These are phyloP conservation scores for Sesbania bispinosa DNA, from an alignment of 306 rosid genomes.

Conservation along the genomic window DNA sequence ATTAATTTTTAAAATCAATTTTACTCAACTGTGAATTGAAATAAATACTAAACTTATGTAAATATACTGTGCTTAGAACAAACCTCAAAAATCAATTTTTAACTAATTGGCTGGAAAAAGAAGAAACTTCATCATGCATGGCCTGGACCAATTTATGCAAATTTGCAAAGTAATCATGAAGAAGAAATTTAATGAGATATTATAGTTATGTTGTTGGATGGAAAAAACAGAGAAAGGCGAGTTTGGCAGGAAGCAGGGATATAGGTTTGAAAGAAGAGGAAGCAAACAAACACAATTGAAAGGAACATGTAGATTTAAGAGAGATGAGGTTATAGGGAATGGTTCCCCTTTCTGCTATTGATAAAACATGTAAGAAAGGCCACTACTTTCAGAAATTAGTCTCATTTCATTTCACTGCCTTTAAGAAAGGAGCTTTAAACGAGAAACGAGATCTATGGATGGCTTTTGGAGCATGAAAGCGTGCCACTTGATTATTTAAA, in stretches of 20 bases:
- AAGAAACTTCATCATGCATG: neutral
- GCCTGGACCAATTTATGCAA: neutral
- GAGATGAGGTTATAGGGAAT: neutral
- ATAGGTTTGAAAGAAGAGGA: neutral
- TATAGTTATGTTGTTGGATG: neutral
- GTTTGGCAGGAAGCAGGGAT: neutral
- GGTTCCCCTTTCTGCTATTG: neutral
- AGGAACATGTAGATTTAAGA: too few species aligned
- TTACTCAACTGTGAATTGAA: too few species aligned
- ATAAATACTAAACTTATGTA: neutral
- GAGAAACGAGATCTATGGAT: slow-evolving; percentile 23
- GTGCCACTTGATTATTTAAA: slow-evolving; percentile 37
- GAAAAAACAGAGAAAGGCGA: too few species aligned
- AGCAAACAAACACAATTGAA: neutral
- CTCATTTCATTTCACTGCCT: slow-evolving; percentile 11
- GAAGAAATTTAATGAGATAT: too few species aligned
- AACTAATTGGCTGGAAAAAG: neutral
- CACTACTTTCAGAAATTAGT: slow-evolving; percentile 12
- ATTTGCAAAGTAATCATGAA: neutral
- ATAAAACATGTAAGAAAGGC: slow-evolving; percentile 6
- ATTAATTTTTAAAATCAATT: too few species aligned
- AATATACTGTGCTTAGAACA: neutral
- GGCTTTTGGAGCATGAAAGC: slow-evolving; percentile 22
- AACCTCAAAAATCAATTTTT: neutral
- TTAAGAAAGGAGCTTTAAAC: slow-evolving; percentile 47